Conservation (phyloP, 331 rosid genomes). For the Cydonia oblonga region DNA sequence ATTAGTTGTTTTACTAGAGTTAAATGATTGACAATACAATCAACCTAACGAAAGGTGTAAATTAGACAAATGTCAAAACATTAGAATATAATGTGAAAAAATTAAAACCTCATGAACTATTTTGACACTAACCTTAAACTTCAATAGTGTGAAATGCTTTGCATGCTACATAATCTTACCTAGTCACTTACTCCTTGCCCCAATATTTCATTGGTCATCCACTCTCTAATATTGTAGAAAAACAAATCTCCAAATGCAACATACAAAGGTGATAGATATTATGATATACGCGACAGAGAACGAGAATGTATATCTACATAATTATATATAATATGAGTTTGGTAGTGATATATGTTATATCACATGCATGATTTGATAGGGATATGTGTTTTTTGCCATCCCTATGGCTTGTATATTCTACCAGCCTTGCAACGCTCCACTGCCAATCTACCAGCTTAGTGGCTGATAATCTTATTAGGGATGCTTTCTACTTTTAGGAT, state of each 20-base stretch:
- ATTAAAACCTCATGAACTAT: no score
- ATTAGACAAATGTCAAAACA: not conserved
- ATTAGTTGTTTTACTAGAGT: no score
- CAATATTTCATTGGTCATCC: not conserved
- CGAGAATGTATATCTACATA: not conserved
- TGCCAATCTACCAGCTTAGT: slow-evolving; percentile 51
- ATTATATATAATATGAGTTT: not conserved
- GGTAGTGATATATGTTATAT: not conserved
- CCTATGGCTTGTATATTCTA: slow-evolving; percentile 13
- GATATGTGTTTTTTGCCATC: slow-evolving; percentile 26
- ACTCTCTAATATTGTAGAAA: not conserved
- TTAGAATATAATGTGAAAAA: not conserved
- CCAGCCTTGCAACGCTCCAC: slow-evolving; percentile 72
- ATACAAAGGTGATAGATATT: slow-evolving; percentile 23
- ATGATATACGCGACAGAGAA: not conserved
- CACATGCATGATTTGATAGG: slow-evolving; percentile 27
- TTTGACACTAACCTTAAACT: not conserved
- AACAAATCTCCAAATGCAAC: slow-evolving; percentile 39
- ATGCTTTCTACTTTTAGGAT: slow-evolving; percentile 25
- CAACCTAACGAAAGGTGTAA: not conserved
- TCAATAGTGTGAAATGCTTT: not conserved
- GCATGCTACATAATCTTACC: not conserved
- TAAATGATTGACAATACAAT: no score
- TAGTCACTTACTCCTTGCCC: not conserved
- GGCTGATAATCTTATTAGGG: slow-evolving; percentile 8